A percentile compares a stretch with the other conserved stretches of the same genome.
phyloP scores from a whole-genome alignment of 169 alveolate species.

The Theileria luwenshuni region DNA sequence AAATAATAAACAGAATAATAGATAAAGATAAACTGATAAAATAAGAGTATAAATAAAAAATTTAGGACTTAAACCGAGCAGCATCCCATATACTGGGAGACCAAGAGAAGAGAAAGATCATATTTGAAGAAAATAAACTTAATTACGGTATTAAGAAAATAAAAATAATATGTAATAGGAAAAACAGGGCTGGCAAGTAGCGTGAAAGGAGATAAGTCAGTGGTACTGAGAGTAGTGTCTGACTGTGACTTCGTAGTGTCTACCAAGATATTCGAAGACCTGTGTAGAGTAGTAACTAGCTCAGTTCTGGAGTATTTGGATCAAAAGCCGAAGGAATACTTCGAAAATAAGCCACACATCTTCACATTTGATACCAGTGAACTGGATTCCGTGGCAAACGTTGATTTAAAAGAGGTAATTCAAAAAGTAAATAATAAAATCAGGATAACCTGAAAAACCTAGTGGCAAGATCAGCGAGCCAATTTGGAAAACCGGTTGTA shows the following conservation, averaged over 20 bases:
- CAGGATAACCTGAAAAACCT: conserved; percentile 26
- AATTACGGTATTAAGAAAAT: conserved; percentile 33
- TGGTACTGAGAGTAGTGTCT: conserved; percentile 30
- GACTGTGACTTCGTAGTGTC: conserved; percentile 60
- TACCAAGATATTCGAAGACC: conserved; percentile 29
- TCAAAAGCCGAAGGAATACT: not conserved
- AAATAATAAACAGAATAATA: not conserved
- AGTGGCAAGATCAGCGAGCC: conserved; percentile 41
- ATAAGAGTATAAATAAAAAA: not conserved
- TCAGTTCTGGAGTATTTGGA: conserved; percentile 23
- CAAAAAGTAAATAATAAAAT: not conserved
- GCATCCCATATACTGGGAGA: conserved; percentile 25
- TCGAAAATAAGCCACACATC: not conserved
- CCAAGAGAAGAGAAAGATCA: conserved; percentile 22
- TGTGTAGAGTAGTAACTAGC: conserved; percentile 18
- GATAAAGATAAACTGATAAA: not conserved
- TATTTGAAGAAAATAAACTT: conserved; percentile 28
- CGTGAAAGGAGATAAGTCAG: not conserved
- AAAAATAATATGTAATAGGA: conserved; percentile 6
- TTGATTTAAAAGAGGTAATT: conserved; percentile 4
- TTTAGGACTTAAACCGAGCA: conserved; percentile 52
- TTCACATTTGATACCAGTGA: not conserved
- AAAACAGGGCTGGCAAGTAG: conserved; percentile 23
- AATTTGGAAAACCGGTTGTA: conserved; percentile 30
- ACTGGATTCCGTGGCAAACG: conserved; percentile 12